Evolutionary conservation across 768 basidiomycete genomes (phyloP).

Genomic region (Kwoniella botswanensis): DNA sequence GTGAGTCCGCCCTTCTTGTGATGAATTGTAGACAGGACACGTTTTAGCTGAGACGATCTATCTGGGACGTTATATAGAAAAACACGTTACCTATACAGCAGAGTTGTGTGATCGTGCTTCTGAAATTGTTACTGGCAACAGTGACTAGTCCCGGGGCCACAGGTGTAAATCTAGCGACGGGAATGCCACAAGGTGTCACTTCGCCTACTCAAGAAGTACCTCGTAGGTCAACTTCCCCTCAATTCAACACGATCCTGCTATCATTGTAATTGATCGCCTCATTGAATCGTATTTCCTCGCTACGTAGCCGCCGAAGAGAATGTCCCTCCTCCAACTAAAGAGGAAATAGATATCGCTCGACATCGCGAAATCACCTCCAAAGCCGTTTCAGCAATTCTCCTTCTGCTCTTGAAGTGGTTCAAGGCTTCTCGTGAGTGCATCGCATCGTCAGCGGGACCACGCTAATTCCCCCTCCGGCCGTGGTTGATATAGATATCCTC

Average conservation of each 20-base stretch:
- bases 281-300: background rate
- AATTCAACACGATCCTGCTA: too few species aligned
- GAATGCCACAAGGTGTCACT: constrained; percentile 25
- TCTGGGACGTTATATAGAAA: constrained; percentile 63
- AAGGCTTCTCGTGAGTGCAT: constrained; percentile 86
- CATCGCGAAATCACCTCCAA: constrained; percentile 98
- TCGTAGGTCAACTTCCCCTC: constrained; percentile 32
- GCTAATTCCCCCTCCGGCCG: background rate
- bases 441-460: background rate
- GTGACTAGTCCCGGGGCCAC: constrained; percentile 73
- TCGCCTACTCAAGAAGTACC: constrained; percentile 51
- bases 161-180: constrained; percentile 19
- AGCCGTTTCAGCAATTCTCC: constrained; percentile 90
- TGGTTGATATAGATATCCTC: constrained; percentile 74
- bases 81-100: constrained; percentile 81
- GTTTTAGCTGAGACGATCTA: background rate
- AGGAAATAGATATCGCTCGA: constrained; percentile 89
- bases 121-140: constrained; percentile 90
- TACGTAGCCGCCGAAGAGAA: constrained; percentile 31
- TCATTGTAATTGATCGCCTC: background rate
- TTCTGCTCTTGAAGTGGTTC: constrained; percentile 95
- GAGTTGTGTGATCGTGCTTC: constrained; percentile 87
- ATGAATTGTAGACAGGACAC: background rate
- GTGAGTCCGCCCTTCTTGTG: constrained; percentile 62
- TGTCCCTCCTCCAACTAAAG: constrained; percentile 72